Base-by-base conservation (phyloP, 768 basidiomycete species). In the Naematelia aurantialba region DNA sequence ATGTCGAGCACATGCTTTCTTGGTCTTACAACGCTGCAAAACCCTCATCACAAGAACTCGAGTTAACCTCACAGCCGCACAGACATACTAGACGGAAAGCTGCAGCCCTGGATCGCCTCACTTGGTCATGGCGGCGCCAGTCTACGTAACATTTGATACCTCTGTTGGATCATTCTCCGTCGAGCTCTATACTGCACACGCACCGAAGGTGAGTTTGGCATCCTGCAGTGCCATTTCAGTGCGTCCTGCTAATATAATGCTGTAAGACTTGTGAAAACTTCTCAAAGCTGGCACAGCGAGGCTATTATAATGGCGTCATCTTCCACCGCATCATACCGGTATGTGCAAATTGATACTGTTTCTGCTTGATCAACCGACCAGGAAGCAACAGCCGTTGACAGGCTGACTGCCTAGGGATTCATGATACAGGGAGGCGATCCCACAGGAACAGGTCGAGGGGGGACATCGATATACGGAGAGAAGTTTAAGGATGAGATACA, bases 401-500 rank as follows among this genome's bases (percentile, higher is more conserved):
- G 21, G 46, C n/a, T 47, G n/a, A 47, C 25, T 47, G 46, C 8
- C 25, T 69, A 93, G 87, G 92, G 93, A 74, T 97, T 97, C 72
- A 97, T 97, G 94, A 86, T 96, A 14, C 94, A 99, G 80, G 86
- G 79, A 39, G 94, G 93, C 44, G 92, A 94, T 75, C 94, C 93
- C 11, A 94, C 92, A 14, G 94, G 94, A 24, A 97, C 94, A 1
- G 94, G 94, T 25, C 81, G 89, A 69, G 93, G 94, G 8, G 79
- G 79, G 51, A 78, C 78, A 11, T 76, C 74, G 14, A 76, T 81
- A 47, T 80, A 72, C 51, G 79, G 79, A 2, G 74, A 76, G 72
- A 89, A 87, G 78, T 97, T 72, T 66, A 85, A 89, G 76, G 92
- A 96, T 76, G 92, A 96, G 73, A 84, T 97, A 52, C 84, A 90